phyloP scores from a whole-genome alignment of 176 grass and related monocot species.

The Typha latifolia region DNA sequence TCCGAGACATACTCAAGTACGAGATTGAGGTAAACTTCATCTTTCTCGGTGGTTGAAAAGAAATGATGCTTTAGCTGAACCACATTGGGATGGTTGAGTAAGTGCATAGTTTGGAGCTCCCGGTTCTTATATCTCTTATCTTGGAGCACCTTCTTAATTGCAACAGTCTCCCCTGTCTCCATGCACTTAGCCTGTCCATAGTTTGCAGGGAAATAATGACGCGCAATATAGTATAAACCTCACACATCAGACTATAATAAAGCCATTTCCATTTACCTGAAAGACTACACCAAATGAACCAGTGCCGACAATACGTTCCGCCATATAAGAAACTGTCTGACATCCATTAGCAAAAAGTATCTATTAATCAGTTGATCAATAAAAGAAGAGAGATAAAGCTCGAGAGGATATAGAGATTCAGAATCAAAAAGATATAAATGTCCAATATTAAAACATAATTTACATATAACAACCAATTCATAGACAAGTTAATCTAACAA shows the following conservation, averaged over 20 bases:
- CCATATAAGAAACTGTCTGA: slow-evolving; percentile 31
- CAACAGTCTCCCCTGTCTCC: slow-evolving; percentile 20
- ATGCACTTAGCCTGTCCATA: slow-evolving; percentile 10
- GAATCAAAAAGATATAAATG: no score
- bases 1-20: slow-evolving; percentile 20
- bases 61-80: slow-evolving; percentile 13
- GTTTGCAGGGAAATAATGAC: not conserved
- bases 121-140: slow-evolving; percentile 26
- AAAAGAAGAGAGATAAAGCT: no score
- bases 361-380: no score
- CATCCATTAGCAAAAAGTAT: no score
- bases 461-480: no score
- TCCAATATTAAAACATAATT: no score
- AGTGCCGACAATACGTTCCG: slow-evolving; percentile 22
- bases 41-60: slow-evolving; percentile 19
- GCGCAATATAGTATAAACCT: not conserved
- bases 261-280: slow-evolving; percentile 13
- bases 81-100: slow-evolving; percentile 16
- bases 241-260: no score
- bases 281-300: slow-evolving; percentile 31
- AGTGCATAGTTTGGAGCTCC: slow-evolving; percentile 20
- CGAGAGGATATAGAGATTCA: no score
- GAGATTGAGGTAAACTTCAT: slow-evolving; percentile 17
- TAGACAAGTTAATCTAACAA: no score
- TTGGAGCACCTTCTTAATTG: slow-evolving; percentile 24